Conservation (phyloP, 1,139 yeast species). For the Candida neerlandica region DNA sequence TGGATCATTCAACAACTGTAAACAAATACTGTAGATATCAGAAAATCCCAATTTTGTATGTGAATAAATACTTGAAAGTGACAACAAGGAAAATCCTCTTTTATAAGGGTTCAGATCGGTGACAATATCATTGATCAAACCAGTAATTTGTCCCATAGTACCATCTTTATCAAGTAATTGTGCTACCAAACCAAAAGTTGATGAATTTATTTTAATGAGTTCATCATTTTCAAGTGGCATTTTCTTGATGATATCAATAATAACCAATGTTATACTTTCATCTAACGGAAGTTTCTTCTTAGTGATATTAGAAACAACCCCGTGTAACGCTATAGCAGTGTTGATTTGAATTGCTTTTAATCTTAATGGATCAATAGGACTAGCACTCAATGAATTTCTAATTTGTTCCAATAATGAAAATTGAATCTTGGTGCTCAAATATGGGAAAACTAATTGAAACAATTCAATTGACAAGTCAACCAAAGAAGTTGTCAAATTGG, state of each 20-base stretch:
- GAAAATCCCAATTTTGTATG: conserved; percentile 33
- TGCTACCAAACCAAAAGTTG: conserved; percentile 64
- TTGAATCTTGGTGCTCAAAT: conserved; percentile 78
- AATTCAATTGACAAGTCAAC: conserved; percentile 79
- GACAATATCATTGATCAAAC: conserved; percentile 63
- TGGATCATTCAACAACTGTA: conserved; percentile 72
- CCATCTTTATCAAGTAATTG: conserved; percentile 40
- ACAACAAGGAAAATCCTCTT: conserved; percentile 65
- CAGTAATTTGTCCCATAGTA: conserved; percentile 52
- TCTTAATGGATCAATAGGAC: conserved; percentile 34
- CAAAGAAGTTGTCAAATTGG: conserved; percentile 52
- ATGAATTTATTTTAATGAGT: conserved; percentile 58
- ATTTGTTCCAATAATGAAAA: conserved; percentile 82
- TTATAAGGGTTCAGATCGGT: conserved; percentile 52
- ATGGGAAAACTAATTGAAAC: conserved; percentile 71
- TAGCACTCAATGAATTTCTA: conserved; percentile 50
- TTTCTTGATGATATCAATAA: conserved; percentile 60
- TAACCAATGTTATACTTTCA: conserved; percentile 47
- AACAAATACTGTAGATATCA: conserved; percentile 56
- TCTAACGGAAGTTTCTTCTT: conserved; percentile 35
- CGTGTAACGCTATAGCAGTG: conserved; percentile 63
- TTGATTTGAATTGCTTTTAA: conserved; percentile 61
- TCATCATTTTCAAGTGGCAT: conserved; percentile 41
- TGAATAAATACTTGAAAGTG: conserved; percentile 64
- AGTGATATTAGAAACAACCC: conserved; percentile 44